Base-by-base conservation (phyloP, 2,329 filamentous ascomycete species). In the Talaromyces sp. region DNA sequence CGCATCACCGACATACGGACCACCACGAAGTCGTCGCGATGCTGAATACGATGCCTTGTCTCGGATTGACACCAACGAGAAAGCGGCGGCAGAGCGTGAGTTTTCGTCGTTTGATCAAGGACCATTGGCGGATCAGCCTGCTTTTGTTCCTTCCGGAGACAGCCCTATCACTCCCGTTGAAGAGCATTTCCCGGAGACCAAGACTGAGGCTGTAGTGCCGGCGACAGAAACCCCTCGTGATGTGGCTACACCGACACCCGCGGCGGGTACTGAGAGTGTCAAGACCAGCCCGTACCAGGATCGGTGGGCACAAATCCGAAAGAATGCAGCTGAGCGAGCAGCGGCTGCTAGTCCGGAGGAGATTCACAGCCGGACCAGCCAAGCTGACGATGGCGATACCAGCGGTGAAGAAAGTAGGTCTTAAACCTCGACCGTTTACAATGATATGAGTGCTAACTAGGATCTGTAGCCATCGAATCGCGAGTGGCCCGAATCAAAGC, bases 401-500 rank as follows among this genome's bases (percentile, higher is more conserved):
- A 96, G 91, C 74, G 93, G 91, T 64, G 94, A 98, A 85, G 94
- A 97, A 84, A 95, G 91, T 92, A 83, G 86, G 91, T 89, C n/a
- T 15, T 4, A 8, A 59, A 61, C 43, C 11, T 2, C 3, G 17
- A 19, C 17, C n/a, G 4, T 34, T 54, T 11, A 49, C 17, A 19
- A 15, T 54, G 34, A 49, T 64, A 49, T 64, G 61, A 75, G 79
- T 70, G 79, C 68, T 31, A 61, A 64, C 29, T 58, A n/a, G 53
- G 59, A 29, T 27, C 19, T 58, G 36, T 70, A 96, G 92, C 93
- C 40, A 98, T 98, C 73, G 95, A 99, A 79, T 93, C 93, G 58
- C 91, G 95, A 70, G 95, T 98, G 67, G 95, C 95, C 58, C 91
- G 95, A 69, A 99, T 99, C 85, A 98, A 97, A 81, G 95, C 95